Percentiles rank a stretch among this genome's conserved stretches.
Evolutionary conservation across 208 protist species (phyloP).

Genomic region (Acanthamoeba healyi): DNA sequence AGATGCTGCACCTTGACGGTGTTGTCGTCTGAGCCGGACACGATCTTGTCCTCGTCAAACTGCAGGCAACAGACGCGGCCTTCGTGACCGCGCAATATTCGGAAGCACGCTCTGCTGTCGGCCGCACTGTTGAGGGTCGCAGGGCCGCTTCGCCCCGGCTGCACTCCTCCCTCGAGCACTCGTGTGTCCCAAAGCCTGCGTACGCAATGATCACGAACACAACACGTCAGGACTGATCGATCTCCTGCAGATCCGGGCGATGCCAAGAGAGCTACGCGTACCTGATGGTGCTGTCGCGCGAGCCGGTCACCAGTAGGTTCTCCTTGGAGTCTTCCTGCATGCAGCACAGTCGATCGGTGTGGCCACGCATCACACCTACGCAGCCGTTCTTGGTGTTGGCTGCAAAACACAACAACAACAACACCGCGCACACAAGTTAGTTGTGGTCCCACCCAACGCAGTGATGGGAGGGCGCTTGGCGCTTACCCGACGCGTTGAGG

Average conservation of each 20-base stretch:
- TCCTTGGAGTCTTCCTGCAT: conserved; percentile 22
- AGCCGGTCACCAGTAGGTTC: conserved; percentile 36
- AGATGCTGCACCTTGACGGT: conserved; percentile 69
- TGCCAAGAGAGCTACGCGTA: too few species aligned
- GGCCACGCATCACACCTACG: conserved; percentile 11
- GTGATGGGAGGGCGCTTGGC: not conserved
- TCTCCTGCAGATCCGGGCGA: too few species aligned
- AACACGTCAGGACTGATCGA: too few species aligned
- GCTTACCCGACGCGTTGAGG: not conserved
- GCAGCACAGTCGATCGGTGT: conserved; percentile 53
- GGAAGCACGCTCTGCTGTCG: not conserved
- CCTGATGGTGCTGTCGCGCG: conserved; percentile 55
- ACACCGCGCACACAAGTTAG: too few species aligned
- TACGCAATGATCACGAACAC: too few species aligned
- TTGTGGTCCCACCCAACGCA: not conserved
- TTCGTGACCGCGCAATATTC: conserved; percentile 2
- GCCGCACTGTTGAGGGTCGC: not conserved
- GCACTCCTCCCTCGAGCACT: not conserved
- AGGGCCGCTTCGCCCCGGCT: not conserved
- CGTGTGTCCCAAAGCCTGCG: conserved; percentile 25
- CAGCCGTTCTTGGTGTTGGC: conserved; percentile 3
- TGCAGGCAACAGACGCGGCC: conserved; percentile 41
- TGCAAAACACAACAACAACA: not conserved
- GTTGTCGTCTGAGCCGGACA: conserved; percentile 42
- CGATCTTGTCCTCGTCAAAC: conserved; percentile 69